Base-by-base conservation (phyloP, 306 rosid species). In the Vigna mungo region DNA sequence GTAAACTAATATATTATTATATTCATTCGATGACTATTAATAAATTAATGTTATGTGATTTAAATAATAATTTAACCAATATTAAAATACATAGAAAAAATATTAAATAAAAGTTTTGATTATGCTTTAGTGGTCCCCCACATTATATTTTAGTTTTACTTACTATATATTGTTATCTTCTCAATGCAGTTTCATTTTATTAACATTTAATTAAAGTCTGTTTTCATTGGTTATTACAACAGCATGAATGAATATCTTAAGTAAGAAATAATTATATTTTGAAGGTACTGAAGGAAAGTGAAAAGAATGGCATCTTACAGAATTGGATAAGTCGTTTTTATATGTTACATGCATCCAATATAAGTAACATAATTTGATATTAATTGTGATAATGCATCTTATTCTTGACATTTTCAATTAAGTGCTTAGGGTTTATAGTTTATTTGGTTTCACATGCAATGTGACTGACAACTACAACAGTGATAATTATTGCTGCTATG, bases 361-460 rank as follows among this genome's bases (percentile, higher is more conserved):
- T 6, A 23, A 72, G 46, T 36, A 64, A 30, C 41, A 78, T 53
- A 27, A 43, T 55, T 64, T 73, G 67, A 20, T 41, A 56, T 74
- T n/a, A 73, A 72, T 61, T 34, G 32, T 13, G 20, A 78, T 30
- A 37, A 56, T 56, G 70, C 88, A 81, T 52, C 58, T 76, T 82
- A 44, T 77, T 48, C 27, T 77, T 82, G 60, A 30, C 53, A 70
- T 71, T 76, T 66, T 51, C 41, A 62, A 52, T 30, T 68, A 12
- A 21, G 20, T 32, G 41, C 72, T 21, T 39, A 60, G 30, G 51
- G 78, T 41, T 65, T 68, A 37, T 80, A 11, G 15, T 44, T 76
- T 84, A 84, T 87, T 90, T 80, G 70, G 72, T 66, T 84, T 81
- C 91, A 85, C 91, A 84, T 87, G 93, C 88, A 64, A 69, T 69